Evolutionary conservation across 352 stramenopile species (phyloP).

Genomic region (Blastocystis sp.): DNA sequence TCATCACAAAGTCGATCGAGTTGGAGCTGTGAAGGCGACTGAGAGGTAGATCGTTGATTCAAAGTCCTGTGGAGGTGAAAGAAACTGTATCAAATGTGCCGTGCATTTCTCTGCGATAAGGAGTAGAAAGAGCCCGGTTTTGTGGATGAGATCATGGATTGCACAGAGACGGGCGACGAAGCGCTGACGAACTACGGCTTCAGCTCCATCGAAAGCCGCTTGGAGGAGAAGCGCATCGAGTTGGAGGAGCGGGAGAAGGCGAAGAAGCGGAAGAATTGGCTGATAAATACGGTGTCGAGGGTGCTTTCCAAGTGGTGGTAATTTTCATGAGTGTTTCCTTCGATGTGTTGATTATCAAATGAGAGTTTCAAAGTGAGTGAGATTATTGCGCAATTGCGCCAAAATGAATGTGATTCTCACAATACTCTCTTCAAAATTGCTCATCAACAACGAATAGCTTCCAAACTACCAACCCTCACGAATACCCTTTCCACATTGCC

Average conservation of each 20-base stretch:
- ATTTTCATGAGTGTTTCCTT: neutral
- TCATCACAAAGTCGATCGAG: slow-evolving; percentile 29
- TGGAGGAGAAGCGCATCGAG: slow-evolving; percentile 48
- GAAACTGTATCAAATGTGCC: neutral
- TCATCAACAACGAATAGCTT: too few species aligned
- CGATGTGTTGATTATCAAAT: too few species aligned
- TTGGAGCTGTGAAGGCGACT: neutral
- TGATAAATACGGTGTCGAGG: slow-evolving; percentile 13
- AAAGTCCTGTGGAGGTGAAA: neutral
- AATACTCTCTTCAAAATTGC: too few species aligned
- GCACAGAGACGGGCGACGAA: slow-evolving; percentile 11
- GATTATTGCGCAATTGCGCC: too few species aligned
- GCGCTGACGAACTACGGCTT: slow-evolving; percentile 56
- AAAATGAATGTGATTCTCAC: too few species aligned
- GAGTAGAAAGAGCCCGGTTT: slow-evolving; percentile 18
- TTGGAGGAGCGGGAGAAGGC: slow-evolving; percentile 50
- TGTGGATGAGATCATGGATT: slow-evolving; percentile 35
- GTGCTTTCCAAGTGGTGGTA: slow-evolving; percentile 50
- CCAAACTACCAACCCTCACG: too few species aligned
- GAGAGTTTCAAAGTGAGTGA: too few species aligned
- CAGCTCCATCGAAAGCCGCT: slow-evolving; percentile 44
- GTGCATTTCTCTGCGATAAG: neutral
- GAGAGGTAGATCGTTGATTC: slow-evolving; percentile 19
- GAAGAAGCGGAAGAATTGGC: slow-evolving; percentile 33
- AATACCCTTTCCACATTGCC: too few species aligned